Percentiles rank a stretch among this genome's conserved stretches.
Evolutionary conservation across 2,329 filamentous ascomycete species (phyloP).

Genomic region (Sphaerulina vaccinii): DNA sequence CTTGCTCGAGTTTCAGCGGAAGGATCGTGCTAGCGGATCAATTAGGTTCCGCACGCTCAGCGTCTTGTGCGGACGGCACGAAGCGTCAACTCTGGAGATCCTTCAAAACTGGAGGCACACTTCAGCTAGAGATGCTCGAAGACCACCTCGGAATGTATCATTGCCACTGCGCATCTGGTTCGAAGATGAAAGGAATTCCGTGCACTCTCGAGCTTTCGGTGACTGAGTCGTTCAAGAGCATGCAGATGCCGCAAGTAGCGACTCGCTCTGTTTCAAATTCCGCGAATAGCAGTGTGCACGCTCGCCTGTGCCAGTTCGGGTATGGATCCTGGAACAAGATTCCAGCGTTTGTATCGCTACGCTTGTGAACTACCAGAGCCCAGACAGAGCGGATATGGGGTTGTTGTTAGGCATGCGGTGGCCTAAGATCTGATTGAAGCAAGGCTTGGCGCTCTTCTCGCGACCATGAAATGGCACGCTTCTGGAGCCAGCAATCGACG

Average conservation of each 20-base stretch:
- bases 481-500: too few species aligned
- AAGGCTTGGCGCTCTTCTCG: too few species aligned
- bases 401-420: too few species aligned
- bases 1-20: constrained; percentile 5
- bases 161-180: neutral
- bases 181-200: neutral
- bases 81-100: neutral
- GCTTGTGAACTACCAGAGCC: too few species aligned
- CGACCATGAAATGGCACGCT: too few species aligned
- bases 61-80: neutral
- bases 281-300: neutral
- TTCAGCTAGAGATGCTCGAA: neutral
- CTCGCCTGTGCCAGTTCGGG: neutral
- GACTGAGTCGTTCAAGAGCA: neutral
- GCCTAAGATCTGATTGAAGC: too few species aligned
- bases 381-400: too few species aligned
- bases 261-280: neutral
- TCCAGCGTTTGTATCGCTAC: too few species aligned
- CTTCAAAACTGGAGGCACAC: neutral
- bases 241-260: neutral
- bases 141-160: neutral
- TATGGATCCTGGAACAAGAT: too few species aligned
- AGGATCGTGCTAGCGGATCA: neutral
- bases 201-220: neutral
- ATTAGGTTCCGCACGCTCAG: neutral